A percentile compares a stretch with the other conserved stretches of the same genome.
These are phyloP conservation scores for Omphalotus guepiniiformis DNA, from an alignment of 768 basidiomycete species.

Conservation along the genomic window DNA sequence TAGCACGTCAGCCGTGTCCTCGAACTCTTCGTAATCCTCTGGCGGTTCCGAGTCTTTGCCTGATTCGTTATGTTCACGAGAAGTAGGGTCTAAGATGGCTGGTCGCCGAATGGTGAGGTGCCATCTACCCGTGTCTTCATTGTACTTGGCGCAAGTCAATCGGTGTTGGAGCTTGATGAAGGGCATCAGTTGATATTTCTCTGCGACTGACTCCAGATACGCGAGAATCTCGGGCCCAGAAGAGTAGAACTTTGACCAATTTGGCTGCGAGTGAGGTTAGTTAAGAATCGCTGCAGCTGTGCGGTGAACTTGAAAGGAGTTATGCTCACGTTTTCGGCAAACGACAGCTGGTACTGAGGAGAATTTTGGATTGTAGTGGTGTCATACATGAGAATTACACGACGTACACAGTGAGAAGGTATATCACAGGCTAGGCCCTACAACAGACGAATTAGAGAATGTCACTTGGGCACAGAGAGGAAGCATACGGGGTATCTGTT, in stretches of 20 bases:
- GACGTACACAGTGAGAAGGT: slow-evolving; percentile 46
- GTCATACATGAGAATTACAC: background rate
- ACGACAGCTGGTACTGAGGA: slow-evolving; percentile 53
- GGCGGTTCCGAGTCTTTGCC: too few species aligned
- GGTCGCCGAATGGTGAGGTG: slow-evolving; percentile 42
- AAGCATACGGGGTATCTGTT: slow-evolving; percentile 4
- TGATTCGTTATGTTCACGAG: slow-evolving; percentile 9
- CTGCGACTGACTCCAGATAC: slow-evolving; percentile 50
- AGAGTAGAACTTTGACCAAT: slow-evolving; percentile 62
- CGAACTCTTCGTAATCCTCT: slow-evolving; percentile 41
- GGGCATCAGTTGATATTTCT: slow-evolving; percentile 49
- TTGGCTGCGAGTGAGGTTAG: slow-evolving; percentile 28
- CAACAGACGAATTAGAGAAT: background rate
- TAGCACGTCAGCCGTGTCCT: slow-evolving; percentile 53
- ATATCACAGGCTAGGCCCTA: slow-evolving; percentile 61
- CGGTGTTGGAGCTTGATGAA: slow-evolving; percentile 56
- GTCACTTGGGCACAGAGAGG: background rate
- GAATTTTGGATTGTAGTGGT: background rate
- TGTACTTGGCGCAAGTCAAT: slow-evolving; percentile 46
- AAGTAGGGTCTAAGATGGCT: slow-evolving; percentile 10
- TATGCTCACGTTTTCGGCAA: slow-evolving; percentile 43
- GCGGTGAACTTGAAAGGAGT: background rate
- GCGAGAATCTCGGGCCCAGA: slow-evolving; percentile 54
- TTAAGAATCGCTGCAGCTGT: background rate
- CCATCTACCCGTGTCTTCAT: slow-evolving; percentile 53